Percentiles rank a stretch among this genome's conserved stretches.
phyloP scores from a whole-genome alignment of 1,284 basidiomycete genomes.

The Erythrobasidium hasegawianum region DNA sequence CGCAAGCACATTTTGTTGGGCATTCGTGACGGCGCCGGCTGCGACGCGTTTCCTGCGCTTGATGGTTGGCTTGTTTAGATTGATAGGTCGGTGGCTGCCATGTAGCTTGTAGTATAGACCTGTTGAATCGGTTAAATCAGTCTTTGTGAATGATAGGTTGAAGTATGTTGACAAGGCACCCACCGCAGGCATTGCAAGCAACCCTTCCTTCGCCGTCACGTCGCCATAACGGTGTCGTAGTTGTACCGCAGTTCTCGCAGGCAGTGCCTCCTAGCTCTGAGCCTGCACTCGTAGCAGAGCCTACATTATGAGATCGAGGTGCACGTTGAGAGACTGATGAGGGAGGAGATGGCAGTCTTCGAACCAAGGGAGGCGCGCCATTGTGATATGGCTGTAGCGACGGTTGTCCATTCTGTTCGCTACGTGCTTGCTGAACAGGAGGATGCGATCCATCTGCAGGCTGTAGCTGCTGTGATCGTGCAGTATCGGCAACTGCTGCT shows the following conservation, averaged over 20 bases:
- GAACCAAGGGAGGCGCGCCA: neutral
- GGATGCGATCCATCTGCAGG: too few species aligned
- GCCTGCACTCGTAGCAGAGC: neutral
- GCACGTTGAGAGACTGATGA: too few species aligned
- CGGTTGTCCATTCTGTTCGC: neutral
- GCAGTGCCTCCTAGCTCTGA: slow-evolving; percentile 40
- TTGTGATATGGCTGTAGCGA: neutral
- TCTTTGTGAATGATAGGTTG: too few species aligned
- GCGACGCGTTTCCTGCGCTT: slow-evolving; percentile 95
- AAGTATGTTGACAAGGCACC: slow-evolving; percentile 51
- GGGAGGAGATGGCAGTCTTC: too few species aligned
- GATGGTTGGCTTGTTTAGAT: slow-evolving; percentile 98
- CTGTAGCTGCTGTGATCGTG: too few species aligned
- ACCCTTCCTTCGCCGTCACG: slow-evolving; percentile 86
- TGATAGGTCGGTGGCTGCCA: slow-evolving; percentile 91
- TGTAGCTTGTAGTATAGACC: slow-evolving; percentile 97
- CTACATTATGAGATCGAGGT: neutral
- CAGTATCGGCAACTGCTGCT: neutral
- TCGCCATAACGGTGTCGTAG: slow-evolving; percentile 86
- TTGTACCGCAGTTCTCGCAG: slow-evolving; percentile 45
- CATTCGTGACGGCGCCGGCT: slow-evolving; percentile 36
- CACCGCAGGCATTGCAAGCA: slow-evolving; percentile 82
- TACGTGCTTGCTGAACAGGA: neutral
- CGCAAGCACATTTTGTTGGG: neutral
- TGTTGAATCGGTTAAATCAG: too few species aligned